These are phyloP conservation scores for Mortierella claussenii DNA, from an alignment of 192 early-diverging fungal genomes.

Conservation along the genomic window DNA sequence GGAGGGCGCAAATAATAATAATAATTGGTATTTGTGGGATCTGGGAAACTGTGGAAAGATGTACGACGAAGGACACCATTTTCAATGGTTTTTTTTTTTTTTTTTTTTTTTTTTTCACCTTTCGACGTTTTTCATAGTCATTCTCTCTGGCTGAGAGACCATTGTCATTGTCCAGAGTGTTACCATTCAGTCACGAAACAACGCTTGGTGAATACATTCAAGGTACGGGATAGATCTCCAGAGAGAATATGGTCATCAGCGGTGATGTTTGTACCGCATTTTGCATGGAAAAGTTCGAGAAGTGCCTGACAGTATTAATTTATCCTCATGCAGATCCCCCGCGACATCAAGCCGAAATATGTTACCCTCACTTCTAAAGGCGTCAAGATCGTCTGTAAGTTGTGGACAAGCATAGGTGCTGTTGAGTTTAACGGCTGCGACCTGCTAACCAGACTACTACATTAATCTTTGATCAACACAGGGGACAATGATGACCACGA, in stretches of 20 bases:
- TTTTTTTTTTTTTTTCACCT: not conserved
- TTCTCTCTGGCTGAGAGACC: conserved; percentile 85
- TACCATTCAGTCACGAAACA: conserved; percentile 83
- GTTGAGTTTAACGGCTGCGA: no score
- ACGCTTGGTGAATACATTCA: conserved; percentile 76
- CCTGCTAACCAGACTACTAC: no score
- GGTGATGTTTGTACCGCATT: no score
- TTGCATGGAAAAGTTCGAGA: no score
- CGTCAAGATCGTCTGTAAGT: conserved; percentile 59
- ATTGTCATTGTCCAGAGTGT: conserved; percentile 82
- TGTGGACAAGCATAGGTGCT: no score
- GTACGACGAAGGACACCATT: no score
- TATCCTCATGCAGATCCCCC: conserved; percentile 57
- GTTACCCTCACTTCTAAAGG: conserved; percentile 53
- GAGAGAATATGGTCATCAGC: no score
- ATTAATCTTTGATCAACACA: no score
- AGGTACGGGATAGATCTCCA: conserved; percentile 26
- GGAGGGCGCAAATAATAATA: not conserved
- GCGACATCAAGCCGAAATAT: conserved; percentile 60
- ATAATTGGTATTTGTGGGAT: not conserved
- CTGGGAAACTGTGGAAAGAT: no score
- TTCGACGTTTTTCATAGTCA: conserved; percentile 55
- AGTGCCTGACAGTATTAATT: no score
- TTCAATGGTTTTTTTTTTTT: no score
- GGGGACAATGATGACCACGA: conserved; percentile 68